Evolutionary conservation across 345 rosid species (phyloP).

Genomic region (Turnera subulata): DNA sequence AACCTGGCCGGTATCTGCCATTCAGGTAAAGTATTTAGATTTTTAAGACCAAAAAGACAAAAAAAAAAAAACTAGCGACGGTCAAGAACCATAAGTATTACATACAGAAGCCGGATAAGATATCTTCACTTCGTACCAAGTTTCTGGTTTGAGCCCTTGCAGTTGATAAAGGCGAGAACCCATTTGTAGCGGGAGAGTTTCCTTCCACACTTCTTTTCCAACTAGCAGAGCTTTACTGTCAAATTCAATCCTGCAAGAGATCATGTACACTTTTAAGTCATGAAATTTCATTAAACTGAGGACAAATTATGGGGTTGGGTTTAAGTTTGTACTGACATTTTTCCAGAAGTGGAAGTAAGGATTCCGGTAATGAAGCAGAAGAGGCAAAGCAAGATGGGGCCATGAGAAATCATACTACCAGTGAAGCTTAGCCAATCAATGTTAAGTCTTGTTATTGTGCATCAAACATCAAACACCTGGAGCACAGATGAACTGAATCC

Average conservation of each 20-base stretch:
- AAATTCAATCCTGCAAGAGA: slow-evolving; percentile 25
- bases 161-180: slow-evolving; percentile 60
- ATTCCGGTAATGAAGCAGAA: slow-evolving; percentile 17
- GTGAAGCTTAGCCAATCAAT: no score
- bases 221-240: slow-evolving; percentile 40
- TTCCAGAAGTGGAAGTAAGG: slow-evolving; percentile 27
- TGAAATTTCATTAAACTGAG: neutral
- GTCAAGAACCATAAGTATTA: slow-evolving; percentile 18
- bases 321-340: slow-evolving; percentile 30
- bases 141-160: slow-evolving; percentile 57
- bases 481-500: no score
- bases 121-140: slow-evolving; percentile 98
- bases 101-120: slow-evolving; percentile 98
- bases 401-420: slow-evolving; percentile 4
- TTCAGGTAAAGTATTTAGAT: neutral
- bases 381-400: slow-evolving; percentile 18
- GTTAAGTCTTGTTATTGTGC: no score
- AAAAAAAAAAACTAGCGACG: slow-evolving; percentile 11
- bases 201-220: slow-evolving; percentile 68
- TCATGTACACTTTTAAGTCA: neutral
- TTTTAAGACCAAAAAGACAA: neutral
- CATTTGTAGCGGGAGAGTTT: slow-evolving; percentile 47
- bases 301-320: no score
- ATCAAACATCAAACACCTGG: no score
- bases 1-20: slow-evolving; percentile 69